Evolutionary conservation across 2,329 filamentous ascomycete species (phyloP), one percentile per base, ranked within the genome.

Genomic region (Penicillium sp.): DNA sequence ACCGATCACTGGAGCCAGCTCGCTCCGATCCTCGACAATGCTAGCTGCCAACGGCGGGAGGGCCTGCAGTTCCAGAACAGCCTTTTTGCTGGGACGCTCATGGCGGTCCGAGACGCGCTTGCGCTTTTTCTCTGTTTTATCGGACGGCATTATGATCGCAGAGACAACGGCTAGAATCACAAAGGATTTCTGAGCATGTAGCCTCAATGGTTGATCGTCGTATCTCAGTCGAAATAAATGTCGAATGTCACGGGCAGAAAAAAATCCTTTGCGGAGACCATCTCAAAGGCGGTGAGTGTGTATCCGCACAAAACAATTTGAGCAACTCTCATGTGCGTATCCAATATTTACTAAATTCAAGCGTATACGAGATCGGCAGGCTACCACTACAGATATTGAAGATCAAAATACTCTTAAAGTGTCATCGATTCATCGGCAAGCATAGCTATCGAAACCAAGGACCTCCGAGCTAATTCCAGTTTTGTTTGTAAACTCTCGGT

Each of bases 1-100:
- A 82, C 81, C 76, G 56, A 83, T 73, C 26, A 82, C 71, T 42
- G 81, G 81, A 57, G 75, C 76, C 59, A 79, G 69, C 53, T 74
- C 73, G 63, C 76, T 77, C 54, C 76, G 68, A 61, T 80, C 79
- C 56, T 79, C 72, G 44, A 81, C 61, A 41, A 80, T 66, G 56
- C 77, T 75, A 45, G 81, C 75, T 45, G 71, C 72, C 40, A 82
- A 71, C 27, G 74, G 70, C 27, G 74, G 67, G 25, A 73, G 64
- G 25, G 70, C 66, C 51, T 70, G 69, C 51, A 72, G 66, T 33
- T 70, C 64, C 45, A 73, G 68, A 9, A 78, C 76, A 6, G 74
- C 62, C 69, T 80, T 82, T 62, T 82, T 83, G 65, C 70, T 79
- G 2, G 79, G 74, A 20, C 72, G 70, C 9, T 75, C 77, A 41